Evolutionary conservation across 441 rosid species (phyloP).

Genomic region (Adansonia grandidieri): DNA sequence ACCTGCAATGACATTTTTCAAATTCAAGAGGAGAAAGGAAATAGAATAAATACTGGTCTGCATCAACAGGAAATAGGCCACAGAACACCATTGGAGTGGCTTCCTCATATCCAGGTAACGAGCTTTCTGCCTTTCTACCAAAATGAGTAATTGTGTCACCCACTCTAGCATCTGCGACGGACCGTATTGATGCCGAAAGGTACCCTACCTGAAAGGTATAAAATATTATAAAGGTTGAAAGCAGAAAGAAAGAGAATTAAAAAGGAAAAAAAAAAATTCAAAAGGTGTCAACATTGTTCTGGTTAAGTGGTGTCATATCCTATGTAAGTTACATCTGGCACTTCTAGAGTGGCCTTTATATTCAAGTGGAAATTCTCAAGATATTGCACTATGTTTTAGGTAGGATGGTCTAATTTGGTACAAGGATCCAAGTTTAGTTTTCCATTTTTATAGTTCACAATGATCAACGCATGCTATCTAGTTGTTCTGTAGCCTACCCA

Average conservation of each 20-base stretch:
- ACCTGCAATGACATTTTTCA: constrained; percentile 9
- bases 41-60: constrained; percentile 74
- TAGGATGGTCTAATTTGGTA: constrained; percentile 3
- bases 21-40: constrained; percentile 23
- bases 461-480: not conserved
- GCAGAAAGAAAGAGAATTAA: constrained; percentile 2
- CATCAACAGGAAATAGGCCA: constrained; percentile 97
- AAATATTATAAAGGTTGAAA: not conserved
- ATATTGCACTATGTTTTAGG: not conserved
- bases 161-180: constrained; percentile 97
- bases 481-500: not conserved
- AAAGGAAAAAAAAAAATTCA: constrained; percentile 22
- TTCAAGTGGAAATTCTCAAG: constrained; percentile 5
- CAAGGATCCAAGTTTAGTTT: not conserved
- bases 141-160: constrained; percentile 87
- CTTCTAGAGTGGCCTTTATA: not conserved
- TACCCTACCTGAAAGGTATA: constrained; percentile 74
- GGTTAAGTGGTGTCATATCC: not conserved
- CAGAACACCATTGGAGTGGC: constrained; percentile 99
- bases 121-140: constrained; percentile 71
- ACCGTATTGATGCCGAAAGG: constrained; percentile 92
- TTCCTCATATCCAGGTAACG: constrained; percentile 92
- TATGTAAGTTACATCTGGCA: not conserved
- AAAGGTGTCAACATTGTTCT: not conserved
- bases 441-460: not conserved